Evolutionary conservation across 257 asterid species (phyloP).

Genomic region (Solanum sejunctum): DNA sequence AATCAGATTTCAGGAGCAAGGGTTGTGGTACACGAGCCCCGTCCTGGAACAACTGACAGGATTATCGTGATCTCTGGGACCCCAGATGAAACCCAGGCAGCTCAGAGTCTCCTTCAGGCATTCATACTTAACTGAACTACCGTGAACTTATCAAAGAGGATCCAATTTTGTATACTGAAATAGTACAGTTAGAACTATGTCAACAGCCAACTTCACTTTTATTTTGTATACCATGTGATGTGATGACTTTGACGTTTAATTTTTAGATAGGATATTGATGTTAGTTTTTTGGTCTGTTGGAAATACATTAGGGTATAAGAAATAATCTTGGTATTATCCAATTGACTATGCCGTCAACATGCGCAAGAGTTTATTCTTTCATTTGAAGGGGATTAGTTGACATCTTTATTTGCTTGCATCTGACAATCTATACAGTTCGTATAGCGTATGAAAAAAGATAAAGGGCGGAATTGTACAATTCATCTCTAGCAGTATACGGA

Average conservation of each 20-base stretch:
- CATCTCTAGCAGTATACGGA: no score
- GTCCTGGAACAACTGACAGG: slow-evolving; percentile 38
- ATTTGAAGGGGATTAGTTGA: background rate
- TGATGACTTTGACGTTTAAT: background rate
- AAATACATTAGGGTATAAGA: background rate
- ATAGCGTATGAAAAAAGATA: background rate
- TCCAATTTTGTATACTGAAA: background rate
- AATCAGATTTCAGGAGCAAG: slow-evolving; percentile 75
- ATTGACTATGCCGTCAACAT: background rate
- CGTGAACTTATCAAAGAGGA: background rate
- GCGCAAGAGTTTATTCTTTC: background rate
- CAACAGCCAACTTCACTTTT: background rate
- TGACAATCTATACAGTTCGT: background rate
- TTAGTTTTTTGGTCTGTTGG: background rate
- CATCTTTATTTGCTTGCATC: background rate
- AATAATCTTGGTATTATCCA: background rate
- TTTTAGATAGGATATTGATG: background rate
- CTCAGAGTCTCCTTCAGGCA: slow-evolving; percentile 82
- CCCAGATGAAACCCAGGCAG: slow-evolving; percentile 59
- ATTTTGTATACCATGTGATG: background rate
- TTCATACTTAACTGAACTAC: slow-evolving; percentile 38
- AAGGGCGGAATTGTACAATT: background rate
- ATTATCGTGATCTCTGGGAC: slow-evolving; percentile 53
- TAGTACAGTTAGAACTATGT: background rate
- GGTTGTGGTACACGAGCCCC: slow-evolving; percentile 40